Evolutionary conservation across 2,329 filamentous ascomycete genomes (phyloP).

Genomic region (Scedosporium dehoogii): DNA sequence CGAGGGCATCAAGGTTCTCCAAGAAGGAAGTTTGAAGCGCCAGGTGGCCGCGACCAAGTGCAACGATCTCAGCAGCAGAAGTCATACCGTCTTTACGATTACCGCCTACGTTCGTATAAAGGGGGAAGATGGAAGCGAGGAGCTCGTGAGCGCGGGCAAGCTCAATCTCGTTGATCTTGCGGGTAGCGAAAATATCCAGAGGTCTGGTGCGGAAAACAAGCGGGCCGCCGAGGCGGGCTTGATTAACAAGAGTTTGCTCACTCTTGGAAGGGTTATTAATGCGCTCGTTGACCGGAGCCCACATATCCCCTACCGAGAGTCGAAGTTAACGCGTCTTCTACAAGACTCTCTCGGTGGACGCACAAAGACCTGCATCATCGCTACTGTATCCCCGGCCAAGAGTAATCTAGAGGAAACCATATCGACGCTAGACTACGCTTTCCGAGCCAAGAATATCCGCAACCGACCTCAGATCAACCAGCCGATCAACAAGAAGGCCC

Average conservation of each 20-base stretch:
- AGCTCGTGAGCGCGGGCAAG: slow-evolving; percentile 84
- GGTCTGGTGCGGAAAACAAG: slow-evolving; percentile 96
- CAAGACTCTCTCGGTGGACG: slow-evolving; percentile 94
- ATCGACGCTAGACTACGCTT: slow-evolving; percentile 94
- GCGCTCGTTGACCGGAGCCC: slow-evolving; percentile 81
- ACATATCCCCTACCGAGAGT: slow-evolving; percentile 89
- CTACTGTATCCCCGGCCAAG: slow-evolving; percentile 87
- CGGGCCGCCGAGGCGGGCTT: slow-evolving; percentile 88
- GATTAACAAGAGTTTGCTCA: slow-evolving; percentile 96
- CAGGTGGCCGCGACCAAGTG: slow-evolving; percentile 99
- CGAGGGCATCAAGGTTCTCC: slow-evolving; percentile 80
- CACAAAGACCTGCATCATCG: slow-evolving; percentile 98
- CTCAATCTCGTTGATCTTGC: slow-evolving; percentile 94
- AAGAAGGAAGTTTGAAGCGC: slow-evolving; percentile 81
- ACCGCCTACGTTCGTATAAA: slow-evolving; percentile 81
- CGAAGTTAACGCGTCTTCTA: slow-evolving; percentile 84
- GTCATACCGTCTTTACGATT: slow-evolving; percentile 95
- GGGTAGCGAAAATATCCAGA: slow-evolving; percentile 94
- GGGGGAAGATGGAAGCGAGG: slow-evolving; percentile 74
- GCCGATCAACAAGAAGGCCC: slow-evolving; percentile 82
- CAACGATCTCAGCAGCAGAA: slow-evolving; percentile 94
- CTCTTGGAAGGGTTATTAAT: slow-evolving; percentile 92
- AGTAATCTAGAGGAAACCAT: slow-evolving; percentile 97
- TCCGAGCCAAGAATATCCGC: slow-evolving; percentile 94
- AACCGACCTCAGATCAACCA: slow-evolving; percentile 97